phyloP scores from a whole-genome alignment of 257 asterid genomes.

The Penstemon barbatus region DNA sequence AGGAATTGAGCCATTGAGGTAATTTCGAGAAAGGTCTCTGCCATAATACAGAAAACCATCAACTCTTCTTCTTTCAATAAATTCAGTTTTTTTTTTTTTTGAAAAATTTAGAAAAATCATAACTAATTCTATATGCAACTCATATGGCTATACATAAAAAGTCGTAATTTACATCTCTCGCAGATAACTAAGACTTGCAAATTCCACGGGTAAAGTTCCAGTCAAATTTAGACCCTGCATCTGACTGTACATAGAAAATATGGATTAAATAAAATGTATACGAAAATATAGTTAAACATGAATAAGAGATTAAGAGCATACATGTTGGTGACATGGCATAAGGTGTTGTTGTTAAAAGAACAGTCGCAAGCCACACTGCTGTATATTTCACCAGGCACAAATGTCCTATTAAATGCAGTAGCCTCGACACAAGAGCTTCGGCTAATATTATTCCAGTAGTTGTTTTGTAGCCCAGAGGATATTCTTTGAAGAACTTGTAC shows the following conservation, averaged over 20 bases:
- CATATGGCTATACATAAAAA: neutral
- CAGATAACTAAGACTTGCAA: constrained; percentile 54
- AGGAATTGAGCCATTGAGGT: constrained; percentile 79
- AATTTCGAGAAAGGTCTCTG: constrained; percentile 80
- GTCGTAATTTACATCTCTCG: constrained; percentile 55
- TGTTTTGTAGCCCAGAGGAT: constrained; percentile 55
- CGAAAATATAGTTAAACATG: neutral
- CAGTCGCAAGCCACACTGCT: constrained; percentile 66
- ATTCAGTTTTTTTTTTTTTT: too few species aligned
- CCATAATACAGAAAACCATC: constrained; percentile 22
- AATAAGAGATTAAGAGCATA: constrained; percentile 36
- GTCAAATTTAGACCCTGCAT: constrained; percentile 67
- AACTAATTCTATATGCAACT: too few species aligned
- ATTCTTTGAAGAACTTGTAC: constrained; percentile 60
- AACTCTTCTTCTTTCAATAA: constrained; percentile 17
- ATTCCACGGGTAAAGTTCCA: constrained; percentile 71
- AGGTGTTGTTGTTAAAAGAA: constrained; percentile 40
- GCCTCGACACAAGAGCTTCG: constrained; percentile 47
- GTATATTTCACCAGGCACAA: neutral
- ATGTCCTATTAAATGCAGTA: constrained; percentile 44
- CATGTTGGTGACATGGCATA: constrained; percentile 82
- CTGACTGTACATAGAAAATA: constrained; percentile 40
- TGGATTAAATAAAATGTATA: neutral
- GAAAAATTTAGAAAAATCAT: too few species aligned
- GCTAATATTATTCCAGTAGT: constrained; percentile 49